These are phyloP conservation scores for Escovopsis weberi DNA, from an alignment of 2,329 filamentous ascomycete genomes.

Conservation along the genomic window DNA sequence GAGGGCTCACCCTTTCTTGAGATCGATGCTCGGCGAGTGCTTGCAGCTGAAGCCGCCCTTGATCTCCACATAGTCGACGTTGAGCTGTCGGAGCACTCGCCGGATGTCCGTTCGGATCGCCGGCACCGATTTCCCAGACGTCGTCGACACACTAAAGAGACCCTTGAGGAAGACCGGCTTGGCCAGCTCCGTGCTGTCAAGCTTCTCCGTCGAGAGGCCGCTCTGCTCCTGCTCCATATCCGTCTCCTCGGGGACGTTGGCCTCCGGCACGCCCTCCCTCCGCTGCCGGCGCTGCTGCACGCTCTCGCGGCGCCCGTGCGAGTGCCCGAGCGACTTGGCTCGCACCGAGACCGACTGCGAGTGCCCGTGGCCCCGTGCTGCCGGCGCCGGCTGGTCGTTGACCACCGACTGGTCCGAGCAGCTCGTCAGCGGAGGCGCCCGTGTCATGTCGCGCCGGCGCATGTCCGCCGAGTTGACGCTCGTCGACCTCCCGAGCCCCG, in stretches of 20 bases:
- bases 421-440: conserved; percentile 53
- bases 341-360: conserved; percentile 51
- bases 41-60: conserved; percentile 85
- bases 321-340: conserved; percentile 65
- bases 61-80: conserved; percentile 85
- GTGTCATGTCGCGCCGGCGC: conserved; percentile 41
- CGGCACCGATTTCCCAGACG: conserved; percentile 75
- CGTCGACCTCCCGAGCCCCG: conserved; percentile 66
- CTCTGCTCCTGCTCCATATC: conserved; percentile 60
- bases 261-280: conserved; percentile 56
- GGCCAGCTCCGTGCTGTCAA: conserved; percentile 60
- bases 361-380: conserved; percentile 35
- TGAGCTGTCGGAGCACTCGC: conserved; percentile 71
- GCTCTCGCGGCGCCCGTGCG: conserved; percentile 80
- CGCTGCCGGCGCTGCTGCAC: conserved; percentile 73
- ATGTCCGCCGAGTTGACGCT: conserved; percentile 85
- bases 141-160: conserved; percentile 92
- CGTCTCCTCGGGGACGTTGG: conserved; percentile 81
- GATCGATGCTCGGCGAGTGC: conserved; percentile 78
- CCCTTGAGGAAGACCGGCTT: conserved; percentile 95
- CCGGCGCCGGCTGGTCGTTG: conserved; percentile 36
- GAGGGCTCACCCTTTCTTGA: conserved; percentile 54
- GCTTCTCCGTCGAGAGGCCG: conserved; percentile 43
- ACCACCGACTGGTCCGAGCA: conserved; percentile 62
- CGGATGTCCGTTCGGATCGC: conserved; percentile 85